Base-by-base conservation (phyloP, 768 basidiomycete genomes). In the Termitomyces heimii region DNA sequence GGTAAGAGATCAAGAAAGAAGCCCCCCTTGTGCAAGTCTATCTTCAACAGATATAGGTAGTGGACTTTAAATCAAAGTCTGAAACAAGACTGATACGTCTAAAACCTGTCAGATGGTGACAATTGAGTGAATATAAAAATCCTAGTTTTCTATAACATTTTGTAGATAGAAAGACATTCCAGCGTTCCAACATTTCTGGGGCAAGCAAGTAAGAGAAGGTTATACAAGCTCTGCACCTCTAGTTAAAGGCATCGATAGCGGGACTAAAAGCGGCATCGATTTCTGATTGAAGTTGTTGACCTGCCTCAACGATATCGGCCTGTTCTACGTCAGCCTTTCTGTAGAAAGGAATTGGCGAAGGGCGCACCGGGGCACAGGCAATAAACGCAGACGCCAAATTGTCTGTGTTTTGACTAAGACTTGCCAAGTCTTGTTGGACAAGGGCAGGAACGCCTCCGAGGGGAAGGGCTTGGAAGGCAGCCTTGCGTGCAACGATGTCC, bases 391-490 rank as follows among this genome's bases (percentile, higher is more conserved):
- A 35, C 13, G 13, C 1, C 34, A 35, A 5, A 35, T 2, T 5
- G 34, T 35, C 12, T 13, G 68, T 68, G 47, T 37, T 45, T 16
- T 54, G 44, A 7, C 62, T 63, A 55, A 74, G 65, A 18, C 45
- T 60, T 13, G 53, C 47, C 4, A 75, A 64, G 53, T 74, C 73
- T 39, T 62, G 47, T 22, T 62, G 57, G 37, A 74, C 62, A 31
- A 75, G 60, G 20, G 68, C 67, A 18, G 70, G 58, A 40, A 70
- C 37, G 16, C 68, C 69, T 45, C 65, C 67, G 45, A 73, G 61
- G 44, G 71, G 68, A 24, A 71, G 56, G 18, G 62, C 67, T 44
- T 43, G 20, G 48, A 75, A 70, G 3, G 62, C 64, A 18, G 69
- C 54, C 52, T 68, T 60, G 58, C 70, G 68, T 13, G 53, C 48